phyloP scores from a whole-genome alignment of 768 basidiomycete species.

The Kwoniella heveanensis region DNA sequence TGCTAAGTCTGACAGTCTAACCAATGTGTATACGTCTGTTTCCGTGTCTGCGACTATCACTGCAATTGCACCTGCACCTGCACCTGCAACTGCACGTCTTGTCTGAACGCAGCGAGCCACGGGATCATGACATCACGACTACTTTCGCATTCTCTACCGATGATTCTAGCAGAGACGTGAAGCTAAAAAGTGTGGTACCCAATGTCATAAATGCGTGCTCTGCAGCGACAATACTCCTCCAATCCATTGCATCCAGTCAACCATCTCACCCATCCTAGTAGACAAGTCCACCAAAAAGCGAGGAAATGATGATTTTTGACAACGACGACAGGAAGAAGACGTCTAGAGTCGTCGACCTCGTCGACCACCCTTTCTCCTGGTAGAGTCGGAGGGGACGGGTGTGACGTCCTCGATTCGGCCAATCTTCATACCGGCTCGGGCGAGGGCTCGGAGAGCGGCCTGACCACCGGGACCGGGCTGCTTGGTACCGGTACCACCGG shows the following conservation, averaged over 20 bases:
- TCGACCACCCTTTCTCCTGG: constrained; percentile 99
- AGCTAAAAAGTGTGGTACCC: constrained; percentile 2
- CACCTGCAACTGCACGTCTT: background rate
- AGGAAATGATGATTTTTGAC: background rate
- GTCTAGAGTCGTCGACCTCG: constrained; percentile 86
- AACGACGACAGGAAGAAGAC: constrained; percentile 1
- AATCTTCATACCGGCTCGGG: constrained; percentile 96
- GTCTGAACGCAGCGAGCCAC: constrained; percentile 17
- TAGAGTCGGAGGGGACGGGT: constrained; percentile 94
- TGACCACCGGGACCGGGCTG: constrained; percentile 98
- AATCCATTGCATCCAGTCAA: constrained; percentile 7
- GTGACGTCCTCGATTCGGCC: constrained; percentile 98
- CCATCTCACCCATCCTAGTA: background rate
- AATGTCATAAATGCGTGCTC: constrained; percentile 22
- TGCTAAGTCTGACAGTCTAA: too few species aligned
- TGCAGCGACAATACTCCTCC: constrained; percentile 22
- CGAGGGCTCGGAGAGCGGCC: constrained; percentile 94
- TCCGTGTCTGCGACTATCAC: too few species aligned
- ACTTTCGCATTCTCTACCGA: background rate
- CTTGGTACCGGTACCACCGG: constrained; percentile 96
- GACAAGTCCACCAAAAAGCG: background rate
- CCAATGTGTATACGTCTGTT: too few species aligned
- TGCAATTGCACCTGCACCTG: background rate
- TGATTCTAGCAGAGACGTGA: background rate
- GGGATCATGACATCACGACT: constrained; percentile 21